Evolutionary conservation across 306 rosid genomes (phyloP).

Genomic region (Sindora glabra): DNA sequence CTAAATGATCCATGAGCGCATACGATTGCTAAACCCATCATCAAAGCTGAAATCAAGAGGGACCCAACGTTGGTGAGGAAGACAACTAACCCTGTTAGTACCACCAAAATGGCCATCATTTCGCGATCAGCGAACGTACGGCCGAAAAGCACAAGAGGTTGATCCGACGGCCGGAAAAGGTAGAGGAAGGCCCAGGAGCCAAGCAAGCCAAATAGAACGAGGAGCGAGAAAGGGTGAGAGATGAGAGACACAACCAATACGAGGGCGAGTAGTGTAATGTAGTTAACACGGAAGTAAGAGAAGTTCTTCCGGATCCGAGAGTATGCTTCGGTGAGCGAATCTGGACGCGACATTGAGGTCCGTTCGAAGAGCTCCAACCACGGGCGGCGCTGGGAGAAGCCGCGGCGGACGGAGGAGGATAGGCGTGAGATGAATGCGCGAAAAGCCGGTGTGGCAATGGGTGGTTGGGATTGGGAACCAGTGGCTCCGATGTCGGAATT

Average conservation of each 20-base stretch:
- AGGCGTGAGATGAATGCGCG: slow-evolving; percentile 49
- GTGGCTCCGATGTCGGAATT: slow-evolving; percentile 13
- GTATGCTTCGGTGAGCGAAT: slow-evolving; percentile 43
- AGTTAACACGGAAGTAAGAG: slow-evolving; percentile 52
- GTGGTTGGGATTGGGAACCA: slow-evolving; percentile 22
- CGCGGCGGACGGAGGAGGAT: slow-evolving; percentile 32
- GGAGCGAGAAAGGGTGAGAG: slow-evolving; percentile 48
- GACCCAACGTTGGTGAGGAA: slow-evolving; percentile 59
- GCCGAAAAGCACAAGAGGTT: slow-evolving; percentile 40
- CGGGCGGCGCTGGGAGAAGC: slow-evolving; percentile 55
- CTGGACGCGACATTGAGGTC: slow-evolving; percentile 37
- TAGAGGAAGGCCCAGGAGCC: slow-evolving; percentile 50
- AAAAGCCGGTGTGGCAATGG: slow-evolving; percentile 47
- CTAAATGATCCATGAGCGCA: slow-evolving; percentile 51
- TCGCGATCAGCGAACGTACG: slow-evolving; percentile 51
- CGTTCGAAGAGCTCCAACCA: slow-evolving; percentile 53
- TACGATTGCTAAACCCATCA: slow-evolving; percentile 39
- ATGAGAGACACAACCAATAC: slow-evolving; percentile 45
- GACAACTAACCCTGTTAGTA: slow-evolving; percentile 34
- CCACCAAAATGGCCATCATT: slow-evolving; percentile 33
- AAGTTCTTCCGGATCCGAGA: slow-evolving; percentile 55
- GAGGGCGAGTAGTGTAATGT: slow-evolving; percentile 27
- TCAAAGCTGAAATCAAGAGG: slow-evolving; percentile 43
- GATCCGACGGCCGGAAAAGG: slow-evolving; percentile 48
- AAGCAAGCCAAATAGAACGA: slow-evolving; percentile 43